These are phyloP conservation scores for Daldinia sp. DNA, from an alignment of 2,329 filamentous ascomycete genomes.

Conservation along the genomic window DNA sequence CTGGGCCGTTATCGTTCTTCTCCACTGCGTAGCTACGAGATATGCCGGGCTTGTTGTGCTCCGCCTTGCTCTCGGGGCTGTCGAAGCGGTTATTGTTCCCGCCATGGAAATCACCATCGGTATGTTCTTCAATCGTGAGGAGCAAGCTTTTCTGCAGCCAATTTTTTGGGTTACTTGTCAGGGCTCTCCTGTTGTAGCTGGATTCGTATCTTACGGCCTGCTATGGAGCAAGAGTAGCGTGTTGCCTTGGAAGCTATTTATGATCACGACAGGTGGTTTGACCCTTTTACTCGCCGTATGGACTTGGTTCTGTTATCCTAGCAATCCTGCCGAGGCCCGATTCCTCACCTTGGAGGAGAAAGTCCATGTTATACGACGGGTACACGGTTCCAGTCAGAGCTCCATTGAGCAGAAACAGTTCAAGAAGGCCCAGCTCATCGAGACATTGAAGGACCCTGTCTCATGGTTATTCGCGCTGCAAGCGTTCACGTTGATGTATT, in stretches of 20 bases:
- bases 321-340: conserved; percentile 11
- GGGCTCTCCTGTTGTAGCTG: conserved; percentile 3
- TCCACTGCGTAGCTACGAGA: conserved; percentile 13
- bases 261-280: conserved; percentile 11
- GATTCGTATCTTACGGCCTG: conserved; percentile 11
- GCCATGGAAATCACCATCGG: conserved; percentile 18
- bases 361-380: conserved; percentile 8
- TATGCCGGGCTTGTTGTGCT: conserved; percentile 12
- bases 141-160: conserved; percentile 14
- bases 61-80: conserved; percentile 13
- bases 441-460: conserved; percentile 14
- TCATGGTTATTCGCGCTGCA: conserved; percentile 15
- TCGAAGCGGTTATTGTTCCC: conserved; percentile 8
- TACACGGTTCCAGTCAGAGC: conserved; percentile 9
- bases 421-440: conserved; percentile 14
- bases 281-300: conserved; percentile 10
- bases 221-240: conserved; percentile 11
- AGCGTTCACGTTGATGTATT: conserved; percentile 16
- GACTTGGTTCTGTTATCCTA: conserved; percentile 12
- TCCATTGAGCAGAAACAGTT: conserved; percentile 19
- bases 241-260: conserved; percentile 12
- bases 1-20: conserved; percentile 8
- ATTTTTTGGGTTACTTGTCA: conserved; percentile 15
- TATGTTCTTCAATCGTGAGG: conserved; percentile 16
- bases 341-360: conserved; percentile 14